Conservation (phyloP, 2,329 filamentous ascomycete genomes). For the Botrytis medusae region DNA sequence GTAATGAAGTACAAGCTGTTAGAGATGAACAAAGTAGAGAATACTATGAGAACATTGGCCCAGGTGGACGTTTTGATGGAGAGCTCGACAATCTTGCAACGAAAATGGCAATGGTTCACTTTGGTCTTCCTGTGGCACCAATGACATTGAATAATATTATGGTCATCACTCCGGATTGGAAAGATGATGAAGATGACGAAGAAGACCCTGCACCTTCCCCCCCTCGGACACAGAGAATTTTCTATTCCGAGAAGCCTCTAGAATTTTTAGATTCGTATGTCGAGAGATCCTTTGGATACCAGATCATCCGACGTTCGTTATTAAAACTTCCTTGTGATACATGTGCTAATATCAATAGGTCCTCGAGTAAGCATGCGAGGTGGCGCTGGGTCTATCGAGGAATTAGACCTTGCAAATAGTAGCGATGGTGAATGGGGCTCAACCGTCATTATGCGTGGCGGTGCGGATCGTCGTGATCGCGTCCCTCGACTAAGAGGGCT, state of each 20-base stretch:
- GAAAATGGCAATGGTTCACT: slow-evolving; percentile 39
- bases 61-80: slow-evolving; percentile 13
- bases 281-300: slow-evolving; percentile 35
- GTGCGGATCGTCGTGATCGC: not conserved
- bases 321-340: no score
- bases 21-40: slow-evolving; percentile 10
- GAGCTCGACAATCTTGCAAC: slow-evolving; percentile 35
- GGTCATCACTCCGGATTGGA: slow-evolving; percentile 16
- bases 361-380: slow-evolving; percentile 9
- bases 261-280: slow-evolving; percentile 37
- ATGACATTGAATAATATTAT: slow-evolving; percentile 35
- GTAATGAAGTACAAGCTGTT: slow-evolving; percentile 5
- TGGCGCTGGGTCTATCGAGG: slow-evolving; percentile 14
- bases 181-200: slow-evolving; percentile 27
- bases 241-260: slow-evolving; percentile 34
- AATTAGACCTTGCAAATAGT: not conserved
- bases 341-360: slow-evolving; percentile 8
- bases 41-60: slow-evolving; percentile 10
- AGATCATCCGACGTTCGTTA: slow-evolving; percentile 29
- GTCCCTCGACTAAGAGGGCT: not conserved
- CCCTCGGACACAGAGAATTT: slow-evolving; percentile 29
- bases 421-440: slow-evolving; percentile 1
- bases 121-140: slow-evolving; percentile 37
- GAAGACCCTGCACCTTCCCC: slow-evolving; percentile 23
- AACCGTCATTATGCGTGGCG: slow-evolving; percentile 11